Conservation (phyloP, 2,329 filamentous ascomycete species). For the Penicillium sp. region DNA sequence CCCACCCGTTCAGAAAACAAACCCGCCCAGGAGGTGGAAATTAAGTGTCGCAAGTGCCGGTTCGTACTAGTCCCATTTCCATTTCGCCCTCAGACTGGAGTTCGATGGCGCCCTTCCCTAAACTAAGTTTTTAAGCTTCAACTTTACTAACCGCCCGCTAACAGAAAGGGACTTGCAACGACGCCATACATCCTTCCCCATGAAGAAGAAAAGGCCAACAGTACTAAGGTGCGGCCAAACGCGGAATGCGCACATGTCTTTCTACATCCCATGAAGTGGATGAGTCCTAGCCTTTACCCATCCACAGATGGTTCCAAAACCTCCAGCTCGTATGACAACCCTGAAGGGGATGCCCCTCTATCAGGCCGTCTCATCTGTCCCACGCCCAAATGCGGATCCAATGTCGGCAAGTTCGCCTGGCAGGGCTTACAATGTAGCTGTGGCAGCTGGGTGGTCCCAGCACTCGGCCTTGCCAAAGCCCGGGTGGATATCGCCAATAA, state of each 20-base stretch:
- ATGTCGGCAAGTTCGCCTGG: slow-evolving; percentile 10
- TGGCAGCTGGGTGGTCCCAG: slow-evolving; percentile 2
- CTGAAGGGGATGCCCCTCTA: slow-evolving; percentile 70
- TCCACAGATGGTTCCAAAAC: slow-evolving; percentile 27
- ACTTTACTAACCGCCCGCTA: slow-evolving; percentile 6
- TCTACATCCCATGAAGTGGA: slow-evolving; percentile 92
- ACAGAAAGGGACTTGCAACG: slow-evolving; percentile 64
- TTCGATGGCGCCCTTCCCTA: background rate
- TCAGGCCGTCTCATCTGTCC: slow-evolving; percentile 87
- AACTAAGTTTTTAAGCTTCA: background rate
- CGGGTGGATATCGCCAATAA: slow-evolving; percentile 1
- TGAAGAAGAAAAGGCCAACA: slow-evolving; percentile 36
- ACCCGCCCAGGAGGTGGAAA: slow-evolving; percentile 52
- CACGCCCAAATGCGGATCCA: slow-evolving; percentile 44
- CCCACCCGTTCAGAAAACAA: slow-evolving; percentile 23
- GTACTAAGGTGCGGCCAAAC: slow-evolving; percentile 28
- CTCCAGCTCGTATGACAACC: background rate
- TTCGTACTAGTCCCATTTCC: slow-evolving; percentile 42
- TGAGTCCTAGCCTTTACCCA: slow-evolving; percentile 74
- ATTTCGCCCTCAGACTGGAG: background rate
- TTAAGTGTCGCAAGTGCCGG: slow-evolving; percentile 92
- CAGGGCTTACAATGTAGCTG: slow-evolving; percentile 6
- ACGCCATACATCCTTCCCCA: slow-evolving; percentile 72
- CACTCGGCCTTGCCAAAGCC: slow-evolving; percentile 4
- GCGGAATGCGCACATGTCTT: slow-evolving; percentile 80